Evolutionary conservation across 257 asterid species (phyloP).

Genomic region (Solanum rostratum): DNA sequence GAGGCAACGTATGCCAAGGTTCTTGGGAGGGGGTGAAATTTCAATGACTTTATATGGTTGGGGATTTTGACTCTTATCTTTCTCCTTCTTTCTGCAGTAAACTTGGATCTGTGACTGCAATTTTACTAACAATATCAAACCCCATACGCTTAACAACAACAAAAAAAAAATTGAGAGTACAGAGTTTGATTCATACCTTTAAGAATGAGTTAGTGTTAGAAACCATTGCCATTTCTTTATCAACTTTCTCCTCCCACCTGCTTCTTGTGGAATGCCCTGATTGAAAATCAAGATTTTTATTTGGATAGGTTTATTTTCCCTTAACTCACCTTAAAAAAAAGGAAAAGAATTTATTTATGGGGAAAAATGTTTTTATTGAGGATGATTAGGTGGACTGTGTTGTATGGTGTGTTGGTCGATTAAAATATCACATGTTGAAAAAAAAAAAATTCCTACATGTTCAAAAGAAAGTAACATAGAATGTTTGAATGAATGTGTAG

Average conservation of each 20-base stretch:
- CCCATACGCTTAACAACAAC: background rate
- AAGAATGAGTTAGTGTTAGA: constrained; percentile 30
- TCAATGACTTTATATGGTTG: constrained; percentile 74
- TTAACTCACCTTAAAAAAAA: background rate
- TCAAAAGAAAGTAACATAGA: no score
- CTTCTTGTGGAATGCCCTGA: background rate
- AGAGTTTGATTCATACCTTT: constrained; percentile 23
- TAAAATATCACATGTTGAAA: background rate
- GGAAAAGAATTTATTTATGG: background rate
- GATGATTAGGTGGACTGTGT: background rate
- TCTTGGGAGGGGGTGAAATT: constrained; percentile 85
- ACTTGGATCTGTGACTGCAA: constrained; percentile 31
- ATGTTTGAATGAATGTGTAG: no score
- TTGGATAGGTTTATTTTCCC: background rate
- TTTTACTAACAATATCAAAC: background rate
- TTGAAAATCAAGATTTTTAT: background rate
- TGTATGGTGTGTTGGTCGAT: background rate
- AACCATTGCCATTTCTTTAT: constrained; percentile 32
- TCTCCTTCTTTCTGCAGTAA: constrained; percentile 65
- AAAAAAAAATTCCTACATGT: no score
- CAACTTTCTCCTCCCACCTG: background rate
- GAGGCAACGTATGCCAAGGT: constrained; percentile 83
- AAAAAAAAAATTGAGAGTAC: background rate
- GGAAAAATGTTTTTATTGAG: no score
- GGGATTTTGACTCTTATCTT: constrained; percentile 51